Evolutionary conservation across 2,329 filamentous ascomycete genomes (phyloP), one percentile per base, ranked within the genome.

Genomic region (Paraphaeosphaeria minitans): DNA sequence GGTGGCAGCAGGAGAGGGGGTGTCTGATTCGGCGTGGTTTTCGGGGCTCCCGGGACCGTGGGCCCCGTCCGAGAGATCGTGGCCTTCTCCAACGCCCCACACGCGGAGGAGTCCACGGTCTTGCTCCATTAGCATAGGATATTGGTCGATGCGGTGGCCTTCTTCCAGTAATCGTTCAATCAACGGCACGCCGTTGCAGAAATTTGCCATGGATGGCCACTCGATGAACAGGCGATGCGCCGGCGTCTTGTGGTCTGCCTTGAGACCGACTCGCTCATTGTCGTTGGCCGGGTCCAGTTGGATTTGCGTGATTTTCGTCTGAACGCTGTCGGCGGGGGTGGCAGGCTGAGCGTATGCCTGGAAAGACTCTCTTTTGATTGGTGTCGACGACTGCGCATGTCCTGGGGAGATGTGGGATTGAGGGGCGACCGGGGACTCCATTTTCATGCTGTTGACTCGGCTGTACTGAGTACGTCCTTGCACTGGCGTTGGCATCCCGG

Each of bases 181-280:
- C n/a, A 65, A 64, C 6, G 67, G 66, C 14, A 75, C 64, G 10
- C 63, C 78, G 64, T 90, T 85, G 56, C 86, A 85, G 27, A 88
- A 82, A 53, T 83, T 82, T 33, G 82, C 80, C 68, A 74, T 72
- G 9, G 68, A 81, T 56, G 35, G 91, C 87, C 71, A 97, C 72
- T 61, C 83, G 78, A 71, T 82, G 78, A 98, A 80, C 19, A 98
- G 81, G 62, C 93, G 86, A 52, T 95, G 91, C 1, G 93, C 93
- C n/a, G 92, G 87, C 0, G 93, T 97, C 0, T 92, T 96, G 71
- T 98, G 94, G 65, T 96, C 91, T 29, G 88, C 85, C 0, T 92
- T 91, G 56, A 96, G 91, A n/a, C 72, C 73, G 9, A 55, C 63
- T 49, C 65, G 71, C 22, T 73, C 70, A 49, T 71, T 68, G 7